Evolutionary conservation across 148 eudicot genomes (phyloP), one percentile per base, ranked within the genome.

Genomic region (Spergularia bocconei): DNA sequence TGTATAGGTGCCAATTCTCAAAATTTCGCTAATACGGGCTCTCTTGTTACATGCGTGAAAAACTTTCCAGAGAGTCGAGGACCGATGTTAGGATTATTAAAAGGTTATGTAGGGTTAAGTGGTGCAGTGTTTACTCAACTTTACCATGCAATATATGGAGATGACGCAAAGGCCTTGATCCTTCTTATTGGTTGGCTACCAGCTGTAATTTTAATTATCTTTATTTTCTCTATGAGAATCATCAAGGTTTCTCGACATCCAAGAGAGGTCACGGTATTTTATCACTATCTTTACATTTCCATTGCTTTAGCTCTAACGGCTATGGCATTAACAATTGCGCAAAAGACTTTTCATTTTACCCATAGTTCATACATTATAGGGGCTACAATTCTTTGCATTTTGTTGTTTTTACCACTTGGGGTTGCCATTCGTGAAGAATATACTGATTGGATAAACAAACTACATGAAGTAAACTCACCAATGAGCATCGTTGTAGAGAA

Each of bases 1-100:
- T 83, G 86, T 50, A 55, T 83, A 0, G 86, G 86, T n/a, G 86
- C 86, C 3, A 83, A 83, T 60, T 83, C 86, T 8, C 80, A 76
- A 68, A 72, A 63, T 14, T 83, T 83, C 67, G 83, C 86, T n/a
- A 83, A 83, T 53, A 83, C 86, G 1, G 83, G 83, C 7, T 69
- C 83, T 14, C 72, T 83, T 5, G 83, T 83, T 19, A 80, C 83
- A 3, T 76, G 78, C 50, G 86, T 83, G 0, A 80, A 80, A 70
- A 83, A 83, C 52, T 83, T 83, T 55, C 86, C 86, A 0, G 67
- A 80, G 25, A 77, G 86, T 9, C 44, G 86, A 19, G 86, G 86
- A 8, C 57, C 69, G 58, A 59, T 83, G 69, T 51, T 83, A 11
- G 86, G 86, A 4, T 64, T 83, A n/a, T 66, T 83, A 14, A 83